These are phyloP conservation scores for Neonectria sp. DNA, from an alignment of 2,329 filamentous ascomycete species.

Conservation along the genomic window DNA sequence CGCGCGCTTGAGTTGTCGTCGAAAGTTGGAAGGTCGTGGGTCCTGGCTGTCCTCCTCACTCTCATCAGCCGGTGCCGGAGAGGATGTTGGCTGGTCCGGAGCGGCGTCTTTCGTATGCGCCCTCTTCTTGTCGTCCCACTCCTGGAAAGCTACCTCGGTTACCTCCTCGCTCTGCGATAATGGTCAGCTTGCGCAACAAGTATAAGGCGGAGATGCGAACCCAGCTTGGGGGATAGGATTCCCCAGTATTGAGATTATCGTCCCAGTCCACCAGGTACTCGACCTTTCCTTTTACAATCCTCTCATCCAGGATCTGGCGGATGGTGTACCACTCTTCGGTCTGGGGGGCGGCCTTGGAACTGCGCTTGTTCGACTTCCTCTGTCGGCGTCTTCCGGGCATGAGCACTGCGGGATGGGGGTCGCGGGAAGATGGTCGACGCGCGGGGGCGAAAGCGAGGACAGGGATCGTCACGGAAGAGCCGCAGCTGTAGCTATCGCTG, in stretches of 20 bases:
- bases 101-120: slow-evolving; percentile 15
- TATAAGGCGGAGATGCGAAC: slow-evolving; percentile 39
- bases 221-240: slow-evolving; percentile 54
- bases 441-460: slow-evolving; percentile 22
- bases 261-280: slow-evolving; percentile 59
- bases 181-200: slow-evolving; percentile 40
- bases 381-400: slow-evolving; percentile 51
- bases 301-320: slow-evolving; percentile 55
- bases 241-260: slow-evolving; percentile 50
- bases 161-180: slow-evolving; percentile 49
- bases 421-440: slow-evolving; percentile 12
- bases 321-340: slow-evolving; percentile 54
- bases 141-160: slow-evolving; percentile 48
- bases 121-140: slow-evolving; percentile 52
- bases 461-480: slow-evolving; percentile 18
- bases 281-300: slow-evolving; percentile 40
- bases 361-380: slow-evolving; percentile 40
- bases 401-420: slow-evolving; percentile 42
- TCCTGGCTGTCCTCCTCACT: slow-evolving; percentile 43
- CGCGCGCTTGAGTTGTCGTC: slow-evolving; percentile 36
- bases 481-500: slow-evolving; percentile 25
- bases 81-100: slow-evolving; percentile 7
- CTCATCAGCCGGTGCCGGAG: slow-evolving; percentile 16
- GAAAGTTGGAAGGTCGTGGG: slow-evolving; percentile 49
- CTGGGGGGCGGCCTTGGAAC: slow-evolving; percentile 34